Percentiles rank a stretch among this genome's conserved stretches.
Conservation (phyloP, 1,284 basidiomycete genomes). For the Stereum hirsutum region DNA sequence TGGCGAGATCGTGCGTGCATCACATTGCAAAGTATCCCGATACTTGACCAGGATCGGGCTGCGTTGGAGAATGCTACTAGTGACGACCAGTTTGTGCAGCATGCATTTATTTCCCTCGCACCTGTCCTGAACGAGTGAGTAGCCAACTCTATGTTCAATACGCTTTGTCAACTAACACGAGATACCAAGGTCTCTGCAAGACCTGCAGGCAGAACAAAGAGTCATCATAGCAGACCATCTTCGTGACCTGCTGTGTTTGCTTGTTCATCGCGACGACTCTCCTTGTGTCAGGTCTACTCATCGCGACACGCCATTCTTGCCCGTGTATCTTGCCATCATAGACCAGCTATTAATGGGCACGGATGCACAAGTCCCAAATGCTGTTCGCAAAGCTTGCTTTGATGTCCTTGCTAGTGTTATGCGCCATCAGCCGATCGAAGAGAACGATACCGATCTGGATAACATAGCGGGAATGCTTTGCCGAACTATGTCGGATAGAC, state of each 20-base stretch:
- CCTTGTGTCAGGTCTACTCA: too few relatives aligned
- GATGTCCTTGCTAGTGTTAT: slow-evolving; percentile 29
- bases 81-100: background rate
- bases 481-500: slow-evolving; percentile 38
- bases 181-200: background rate
- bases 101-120: background rate
- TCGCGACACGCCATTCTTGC: too few relatives aligned
- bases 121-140: background rate
- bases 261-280: slow-evolving; percentile 34
- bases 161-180: background rate
- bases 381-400: slow-evolving; percentile 31
- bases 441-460: slow-evolving; percentile 26
- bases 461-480: slow-evolving; percentile 29
- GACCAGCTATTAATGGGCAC: slow-evolving; percentile 40
- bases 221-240: background rate
- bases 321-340: too few relatives aligned
- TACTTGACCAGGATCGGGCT: background rate
- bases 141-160: too few relatives aligned
- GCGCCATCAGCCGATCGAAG: slow-evolving; percentile 33
- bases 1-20: background rate
- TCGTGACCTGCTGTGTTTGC: slow-evolving; percentile 24
- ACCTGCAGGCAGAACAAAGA: background rate
- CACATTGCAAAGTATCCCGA: background rate
- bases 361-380: slow-evolving; percentile 31
- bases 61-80: background rate